Percentiles rank a stretch among this genome's conserved stretches.
These are phyloP conservation scores for Linnemannia zychae DNA, from an alignment of 192 early-diverging fungal species.

Conservation along the genomic window DNA sequence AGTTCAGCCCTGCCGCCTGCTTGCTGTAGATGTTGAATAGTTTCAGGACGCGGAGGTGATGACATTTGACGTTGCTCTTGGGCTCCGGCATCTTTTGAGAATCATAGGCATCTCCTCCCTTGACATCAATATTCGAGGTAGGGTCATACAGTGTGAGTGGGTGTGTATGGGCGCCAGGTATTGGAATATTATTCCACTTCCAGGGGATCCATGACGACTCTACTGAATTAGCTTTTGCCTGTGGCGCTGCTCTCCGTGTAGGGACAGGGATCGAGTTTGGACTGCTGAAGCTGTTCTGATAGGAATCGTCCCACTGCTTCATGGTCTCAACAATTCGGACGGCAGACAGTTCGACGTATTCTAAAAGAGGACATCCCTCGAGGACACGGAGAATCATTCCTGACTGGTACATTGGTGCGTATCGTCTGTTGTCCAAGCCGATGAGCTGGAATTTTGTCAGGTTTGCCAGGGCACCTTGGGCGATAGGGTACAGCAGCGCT, in stretches of 20 bases:
- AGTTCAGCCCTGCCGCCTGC: neutral
- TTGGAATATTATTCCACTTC: neutral
- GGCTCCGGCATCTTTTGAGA: neutral
- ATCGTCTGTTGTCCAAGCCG: neutral
- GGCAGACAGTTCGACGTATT: slow-evolving; percentile 8
- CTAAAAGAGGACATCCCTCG: slow-evolving; percentile 13
- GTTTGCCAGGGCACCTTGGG: slow-evolving; percentile 2
- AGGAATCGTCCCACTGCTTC: neutral
- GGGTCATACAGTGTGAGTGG: neutral
- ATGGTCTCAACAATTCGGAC: slow-evolving; percentile 16
- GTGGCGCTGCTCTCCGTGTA: neutral
- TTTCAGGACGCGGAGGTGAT: slow-evolving; percentile 1
- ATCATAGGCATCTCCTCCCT: neutral
- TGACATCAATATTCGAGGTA: neutral
- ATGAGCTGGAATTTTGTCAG: slow-evolving; percentile 16
- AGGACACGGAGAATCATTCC: slow-evolving; percentile 21
- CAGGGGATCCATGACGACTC: neutral
- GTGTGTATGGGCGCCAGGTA: neutral
- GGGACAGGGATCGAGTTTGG: neutral
- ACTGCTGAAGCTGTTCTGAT: neutral
- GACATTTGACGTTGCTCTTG: neutral
- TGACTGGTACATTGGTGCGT: slow-evolving; percentile 16
- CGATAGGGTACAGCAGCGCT: slow-evolving; percentile 11
- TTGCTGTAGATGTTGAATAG: slow-evolving; percentile 7
- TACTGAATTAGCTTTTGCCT: no score